Evolutionary conservation across 306 rosid genomes (phyloP).

Genomic region (Echinosophora koreensis): DNA sequence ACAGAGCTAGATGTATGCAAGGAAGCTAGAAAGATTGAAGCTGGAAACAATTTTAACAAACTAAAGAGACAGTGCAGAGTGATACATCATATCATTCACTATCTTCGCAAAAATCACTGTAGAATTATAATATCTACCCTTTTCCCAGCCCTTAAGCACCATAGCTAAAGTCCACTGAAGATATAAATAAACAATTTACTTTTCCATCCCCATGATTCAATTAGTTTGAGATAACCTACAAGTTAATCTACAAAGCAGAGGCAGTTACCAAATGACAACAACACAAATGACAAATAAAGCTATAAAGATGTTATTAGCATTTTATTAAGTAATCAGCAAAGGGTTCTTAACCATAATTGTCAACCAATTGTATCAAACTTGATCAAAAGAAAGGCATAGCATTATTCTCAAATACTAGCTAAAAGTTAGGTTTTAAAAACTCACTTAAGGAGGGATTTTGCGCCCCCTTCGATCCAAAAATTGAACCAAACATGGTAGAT

Average conservation of each 20-base stretch:
- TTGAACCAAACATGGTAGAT: no score
- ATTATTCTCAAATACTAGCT: no score
- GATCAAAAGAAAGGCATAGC: background rate
- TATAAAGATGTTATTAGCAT: background rate
- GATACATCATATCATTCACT: background rate
- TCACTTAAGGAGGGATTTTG: no score
- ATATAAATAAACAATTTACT: background rate
- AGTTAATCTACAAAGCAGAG: background rate
- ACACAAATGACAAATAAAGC: background rate
- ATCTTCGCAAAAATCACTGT: background rate
- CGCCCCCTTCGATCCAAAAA: no score
- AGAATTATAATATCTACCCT: background rate
- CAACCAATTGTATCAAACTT: background rate
- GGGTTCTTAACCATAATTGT: background rate
- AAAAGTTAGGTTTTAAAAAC: background rate
- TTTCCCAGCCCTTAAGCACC: background rate
- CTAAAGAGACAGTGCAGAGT: conserved; percentile 14
- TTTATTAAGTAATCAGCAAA: background rate
- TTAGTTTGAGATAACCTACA: background rate
- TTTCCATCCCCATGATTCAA: background rate
- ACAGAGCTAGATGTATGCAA: background rate
- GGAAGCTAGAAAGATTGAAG: conserved; percentile 3
- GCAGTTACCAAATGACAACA: background rate
- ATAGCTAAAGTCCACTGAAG: background rate
- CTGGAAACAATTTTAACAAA: background rate